phyloP scores from a whole-genome alignment of 768 basidiomycete genomes.

The Leucocoprinus leucothites region DNA sequence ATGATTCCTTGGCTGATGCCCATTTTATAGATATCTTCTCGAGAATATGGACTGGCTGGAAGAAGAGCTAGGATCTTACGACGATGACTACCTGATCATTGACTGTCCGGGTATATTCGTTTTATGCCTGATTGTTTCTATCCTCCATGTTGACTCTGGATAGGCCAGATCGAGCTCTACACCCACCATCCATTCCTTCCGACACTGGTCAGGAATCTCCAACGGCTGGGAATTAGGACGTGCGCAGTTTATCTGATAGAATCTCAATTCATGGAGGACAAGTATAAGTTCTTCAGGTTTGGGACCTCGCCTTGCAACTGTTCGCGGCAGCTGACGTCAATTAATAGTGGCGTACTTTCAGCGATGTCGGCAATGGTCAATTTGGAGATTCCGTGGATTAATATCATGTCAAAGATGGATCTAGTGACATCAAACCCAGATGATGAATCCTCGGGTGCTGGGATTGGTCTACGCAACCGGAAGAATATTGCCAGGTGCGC shows the following conservation, averaged over 20 bases:
- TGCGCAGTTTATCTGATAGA: conserved; percentile 93
- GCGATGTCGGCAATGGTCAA: conserved; percentile 99
- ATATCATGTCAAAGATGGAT: conserved; percentile 99
- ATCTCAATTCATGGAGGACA: conserved; percentile 99
- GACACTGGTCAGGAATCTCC: conserved; percentile 73
- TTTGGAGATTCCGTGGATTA: conserved; percentile 95
- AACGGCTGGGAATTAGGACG: conserved; percentile 77
- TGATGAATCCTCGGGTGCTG: conserved; percentile 53
- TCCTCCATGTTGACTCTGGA: background rate
- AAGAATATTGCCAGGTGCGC: conserved; percentile 82
- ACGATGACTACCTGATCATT: conserved; percentile 92
- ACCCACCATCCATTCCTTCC: conserved; percentile 98
- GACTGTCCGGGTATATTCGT: conserved; percentile 77
- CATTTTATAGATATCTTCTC: conserved; percentile 72
- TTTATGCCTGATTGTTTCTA: background rate
- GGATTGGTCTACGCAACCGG: conserved; percentile 70
- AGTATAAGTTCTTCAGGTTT: conserved; percentile 95
- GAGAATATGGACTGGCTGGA: conserved; percentile 99
- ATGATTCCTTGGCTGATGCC: conserved; percentile 1
- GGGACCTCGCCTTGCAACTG: background rate
- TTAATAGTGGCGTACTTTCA: conserved; percentile 80
- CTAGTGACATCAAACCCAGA: conserved; percentile 71
- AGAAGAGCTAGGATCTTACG: conserved; percentile 91
- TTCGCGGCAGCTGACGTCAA: conserved; percentile 3
- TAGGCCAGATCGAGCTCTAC: conserved; percentile 97